These are phyloP conservation scores for Phytophthora niederhauseri DNA, from an alignment of 352 stramenopile genomes.

Conservation along the genomic window DNA sequence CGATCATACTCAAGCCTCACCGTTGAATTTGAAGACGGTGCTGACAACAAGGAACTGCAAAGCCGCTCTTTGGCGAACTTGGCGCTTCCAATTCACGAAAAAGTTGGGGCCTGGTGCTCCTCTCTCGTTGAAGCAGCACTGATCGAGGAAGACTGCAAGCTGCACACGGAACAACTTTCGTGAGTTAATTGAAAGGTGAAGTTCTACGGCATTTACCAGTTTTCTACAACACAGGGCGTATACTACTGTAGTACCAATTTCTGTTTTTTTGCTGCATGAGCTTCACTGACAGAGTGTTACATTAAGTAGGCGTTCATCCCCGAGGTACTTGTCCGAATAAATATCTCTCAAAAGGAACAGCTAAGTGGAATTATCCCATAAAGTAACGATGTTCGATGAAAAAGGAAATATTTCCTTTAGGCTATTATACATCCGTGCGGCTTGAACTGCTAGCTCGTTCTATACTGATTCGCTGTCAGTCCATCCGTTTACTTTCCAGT, in stretches of 20 bases:
- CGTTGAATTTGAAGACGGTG: slow-evolving; percentile 38
- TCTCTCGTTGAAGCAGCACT: slow-evolving; percentile 34
- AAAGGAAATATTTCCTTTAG: too few species aligned
- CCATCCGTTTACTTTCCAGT: slow-evolving; percentile 30
- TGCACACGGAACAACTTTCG: background rate
- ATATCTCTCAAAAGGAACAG: too few species aligned
- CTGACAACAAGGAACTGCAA: slow-evolving; percentile 32
- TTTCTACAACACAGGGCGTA: too few species aligned
- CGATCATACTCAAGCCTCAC: slow-evolving; percentile 51
- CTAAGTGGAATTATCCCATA: too few species aligned
- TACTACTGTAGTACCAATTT: too few species aligned
- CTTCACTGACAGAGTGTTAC: too few species aligned
- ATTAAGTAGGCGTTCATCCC: too few species aligned
- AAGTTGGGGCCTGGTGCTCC: slow-evolving; percentile 18
- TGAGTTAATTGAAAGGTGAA: background rate
- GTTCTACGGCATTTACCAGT: background rate
- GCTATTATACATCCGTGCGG: too few species aligned
- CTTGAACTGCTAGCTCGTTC: background rate
- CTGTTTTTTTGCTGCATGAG: too few species aligned
- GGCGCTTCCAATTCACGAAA: slow-evolving; percentile 35
- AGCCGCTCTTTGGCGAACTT: slow-evolving; percentile 32
- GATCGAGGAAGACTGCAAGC: slow-evolving; percentile 45
- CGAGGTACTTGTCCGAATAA: too few species aligned
- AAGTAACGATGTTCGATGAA: too few species aligned
- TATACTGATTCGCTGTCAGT: background rate